Base-by-base conservation (phyloP, 2,329 filamentous ascomycete genomes). In the Aureobasidium lini region DNA sequence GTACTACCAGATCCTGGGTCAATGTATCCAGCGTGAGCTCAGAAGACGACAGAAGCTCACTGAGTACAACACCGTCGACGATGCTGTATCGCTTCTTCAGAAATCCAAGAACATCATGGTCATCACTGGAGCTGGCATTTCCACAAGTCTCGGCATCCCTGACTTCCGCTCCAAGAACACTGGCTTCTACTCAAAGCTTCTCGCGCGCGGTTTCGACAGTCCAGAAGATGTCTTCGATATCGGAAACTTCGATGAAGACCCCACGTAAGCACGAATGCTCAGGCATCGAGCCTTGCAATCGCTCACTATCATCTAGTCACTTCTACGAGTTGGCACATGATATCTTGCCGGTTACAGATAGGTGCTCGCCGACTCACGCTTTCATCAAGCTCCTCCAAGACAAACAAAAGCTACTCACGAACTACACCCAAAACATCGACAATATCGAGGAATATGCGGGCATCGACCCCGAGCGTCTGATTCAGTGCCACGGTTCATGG, bases 391-490 rank as follows among this genome's bases (percentile, higher is more conserved):
- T 96, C 66, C 82, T 99, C 37, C 89, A 99, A 73, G 82, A 93
- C 66, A 88, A 91, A 72, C 85, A 84, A 64, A 96, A 96, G 73
- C 82, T 99, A 6, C 82, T 96, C 61, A 97, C 92, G 43, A 96
- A 97, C 75, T 99, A 96, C 77, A 95, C 94, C 0, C 94, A 99
- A 72, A 99, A 99, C 73, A 97, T 99, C 69, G 94, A 99, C 77
- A 96, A 96, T 67, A 68, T 96, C 54, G 93, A 99, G 73, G 83
- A 86, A 62, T 86, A 89, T 68, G 93, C 93, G 0, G 94, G 94
- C 23, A 89, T 99, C 62, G 75, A 79, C 23, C 81, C 84, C 1
- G 86, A 89, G 36, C 95, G 94, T 69, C 81, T 97, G 16, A 87
- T 99, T 31, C 93, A 99, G 74, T 97, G 94, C 71, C 94, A 99